Base-by-base conservation (phyloP, 2,329 filamentous ascomycete genomes). In the Beauveria medogensis region DNA sequence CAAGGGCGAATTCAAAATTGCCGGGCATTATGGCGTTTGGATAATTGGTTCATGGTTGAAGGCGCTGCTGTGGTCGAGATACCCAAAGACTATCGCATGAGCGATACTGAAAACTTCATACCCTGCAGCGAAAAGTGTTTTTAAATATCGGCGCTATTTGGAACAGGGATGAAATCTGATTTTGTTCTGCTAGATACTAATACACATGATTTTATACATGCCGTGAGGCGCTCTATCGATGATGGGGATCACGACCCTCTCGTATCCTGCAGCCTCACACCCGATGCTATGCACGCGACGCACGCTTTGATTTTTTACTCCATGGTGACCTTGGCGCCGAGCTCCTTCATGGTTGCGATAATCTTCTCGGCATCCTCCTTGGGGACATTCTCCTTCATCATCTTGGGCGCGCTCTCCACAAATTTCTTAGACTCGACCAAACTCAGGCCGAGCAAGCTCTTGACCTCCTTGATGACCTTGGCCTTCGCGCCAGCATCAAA, bases 371-470 rank as follows among this genome's bases (percentile, higher is more conserved):
- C 92, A 76, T 99, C 95, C 72, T 99, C 94, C 85, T 99, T 99
- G 65, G 93, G 90, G 68, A 99, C 92, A 56, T 90, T 92, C 80
- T 99, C 94, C 87, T 97, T 97, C 91, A 99, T 90, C 76, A 91
- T 80, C 88, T 99, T 99, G 66, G 94, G 94, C 68, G 90, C 92
- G 73, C 90, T 91, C 83, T 99, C 94, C 67, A 99, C 94, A 72
- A 99, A 99, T 82, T 99, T 99, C 89, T 99, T 99, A 80, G 91
- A 96, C 78, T 99, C 94, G 68, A 99, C 95, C 80, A 99, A 83
- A 74, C 90, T 95, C 73, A 99, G 79, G 48, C 94, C 94, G 63
- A 99, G 81, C 85, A 99, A 83, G 71, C 86, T 87, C 87, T 99
- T 99, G 80, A 99, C 84, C 82, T 99, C 94, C 85, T 99, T 99